These are phyloP conservation scores for Cladorrhinum sp. DNA, from an alignment of 2,329 filamentous ascomycete genomes.

Conservation along the genomic window DNA sequence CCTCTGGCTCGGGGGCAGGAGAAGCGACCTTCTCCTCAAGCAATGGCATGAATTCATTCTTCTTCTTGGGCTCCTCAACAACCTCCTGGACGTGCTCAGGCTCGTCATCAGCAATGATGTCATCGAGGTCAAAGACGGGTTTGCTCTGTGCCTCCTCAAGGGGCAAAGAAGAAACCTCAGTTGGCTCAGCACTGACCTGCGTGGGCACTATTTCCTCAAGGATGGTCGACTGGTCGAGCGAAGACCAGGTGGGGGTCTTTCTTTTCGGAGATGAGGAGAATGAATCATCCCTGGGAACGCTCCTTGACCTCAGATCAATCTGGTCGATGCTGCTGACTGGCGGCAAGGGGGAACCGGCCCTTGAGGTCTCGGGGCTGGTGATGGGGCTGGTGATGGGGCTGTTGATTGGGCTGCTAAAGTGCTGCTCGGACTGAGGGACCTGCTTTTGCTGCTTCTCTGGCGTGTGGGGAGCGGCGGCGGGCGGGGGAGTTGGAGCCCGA, in stretches of 20 bases:
- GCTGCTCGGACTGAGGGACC: not conserved
- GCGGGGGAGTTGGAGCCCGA: conserved; percentile 11
- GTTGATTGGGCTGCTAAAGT: conserved; percentile 1
- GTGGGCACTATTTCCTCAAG: conserved; percentile 1
- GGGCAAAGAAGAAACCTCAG: not conserved
- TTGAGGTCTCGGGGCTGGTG: conserved; percentile 18
- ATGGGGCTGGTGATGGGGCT: conserved; percentile 20
- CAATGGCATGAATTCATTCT: not conserved
- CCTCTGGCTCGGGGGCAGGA: not conserved
- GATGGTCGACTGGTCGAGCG: conserved; percentile 13
- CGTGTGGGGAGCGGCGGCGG: not conserved
- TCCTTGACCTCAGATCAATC: conserved; percentile 24
- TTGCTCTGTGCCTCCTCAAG: conserved; percentile 7
- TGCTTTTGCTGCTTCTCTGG: not conserved
- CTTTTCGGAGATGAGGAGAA: conserved; percentile 14
- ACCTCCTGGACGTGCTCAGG: not conserved
- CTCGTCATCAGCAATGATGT: not conserved
- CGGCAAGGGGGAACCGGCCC: conserved; percentile 19
- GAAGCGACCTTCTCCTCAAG: not conserved
- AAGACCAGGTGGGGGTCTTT: conserved; percentile 20
- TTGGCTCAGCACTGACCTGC: conserved; percentile 10
- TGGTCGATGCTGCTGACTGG: conserved; percentile 15
- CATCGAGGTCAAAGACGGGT: conserved; percentile 3
- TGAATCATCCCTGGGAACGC: conserved; percentile 18
- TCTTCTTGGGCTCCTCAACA: not conserved